A percentile compares a stretch with the other conserved stretches of the same genome.
Evolutionary conservation across 805 yeast species (phyloP).

Genomic region (Lachancea fermentati): DNA sequence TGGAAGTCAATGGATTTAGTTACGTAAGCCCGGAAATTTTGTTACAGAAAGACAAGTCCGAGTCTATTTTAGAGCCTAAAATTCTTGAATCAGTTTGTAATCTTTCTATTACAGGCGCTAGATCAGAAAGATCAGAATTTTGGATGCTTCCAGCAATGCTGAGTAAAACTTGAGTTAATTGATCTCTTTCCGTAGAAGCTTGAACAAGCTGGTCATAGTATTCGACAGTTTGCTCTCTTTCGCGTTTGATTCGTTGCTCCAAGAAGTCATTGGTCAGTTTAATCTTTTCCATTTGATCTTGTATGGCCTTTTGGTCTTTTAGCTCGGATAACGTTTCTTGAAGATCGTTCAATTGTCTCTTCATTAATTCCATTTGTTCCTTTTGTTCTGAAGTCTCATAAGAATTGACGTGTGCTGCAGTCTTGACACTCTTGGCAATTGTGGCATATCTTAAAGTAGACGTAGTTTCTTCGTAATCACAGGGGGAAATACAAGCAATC

Average conservation of each 20-base stretch:
- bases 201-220: slow-evolving; percentile 5
- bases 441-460: slow-evolving; percentile 76
- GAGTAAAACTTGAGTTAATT: slow-evolving; percentile 1
- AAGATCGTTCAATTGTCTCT: slow-evolving; percentile 34
- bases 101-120: neutral
- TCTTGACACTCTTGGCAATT: slow-evolving; percentile 63
- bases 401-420: slow-evolving; percentile 40
- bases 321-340: slow-evolving; percentile 31
- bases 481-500: slow-evolving; percentile 82
- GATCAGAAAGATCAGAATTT: neutral
- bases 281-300: slow-evolving; percentile 25
- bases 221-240: slow-evolving; percentile 7
- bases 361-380: slow-evolving; percentile 33
- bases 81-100: neutral
- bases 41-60: neutral
- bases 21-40: neutral
- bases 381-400: slow-evolving; percentile 16
- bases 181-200: slow-evolving; percentile 3
- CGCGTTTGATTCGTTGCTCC: slow-evolving; percentile 14
- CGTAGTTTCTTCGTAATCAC: slow-evolving; percentile 70
- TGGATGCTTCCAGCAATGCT: slow-evolving; percentile 6
- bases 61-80: neutral
- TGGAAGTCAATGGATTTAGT: too few relatives aligned
- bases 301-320: slow-evolving; percentile 12
- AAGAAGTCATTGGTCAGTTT: slow-evolving; percentile 13